phyloP scores from a whole-genome alignment of 768 basidiomycete species.

The Termitomyces sp. region DNA sequence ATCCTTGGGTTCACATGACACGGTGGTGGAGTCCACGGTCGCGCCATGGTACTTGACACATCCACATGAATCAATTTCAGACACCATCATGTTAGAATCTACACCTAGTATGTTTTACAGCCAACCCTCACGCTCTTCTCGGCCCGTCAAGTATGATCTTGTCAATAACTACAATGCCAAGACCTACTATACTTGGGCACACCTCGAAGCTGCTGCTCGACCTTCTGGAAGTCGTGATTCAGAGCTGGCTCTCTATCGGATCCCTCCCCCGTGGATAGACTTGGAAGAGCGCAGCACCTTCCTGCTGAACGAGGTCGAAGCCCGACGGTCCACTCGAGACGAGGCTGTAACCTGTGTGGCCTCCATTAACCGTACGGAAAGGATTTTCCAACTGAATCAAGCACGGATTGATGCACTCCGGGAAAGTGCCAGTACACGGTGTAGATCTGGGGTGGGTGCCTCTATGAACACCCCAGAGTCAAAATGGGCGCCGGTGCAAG shows the following conservation, averaged over 20 bases:
- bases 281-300: constrained; percentile 14
- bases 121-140: background rate
- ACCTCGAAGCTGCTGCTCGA: background rate
- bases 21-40: background rate
- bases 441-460: background rate
- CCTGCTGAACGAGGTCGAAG: background rate
- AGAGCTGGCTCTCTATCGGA: constrained; percentile 28
- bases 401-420: constrained; percentile 9
- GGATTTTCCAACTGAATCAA: constrained; percentile 9
- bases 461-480: background rate
- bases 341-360: background rate
- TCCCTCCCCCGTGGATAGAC: constrained; percentile 29
- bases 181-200: constrained; percentile 12
- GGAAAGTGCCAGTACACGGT: constrained; percentile 6
- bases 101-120: constrained; percentile 13
- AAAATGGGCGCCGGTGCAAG: background rate
- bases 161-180: constrained; percentile 8
- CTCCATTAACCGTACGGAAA: constrained; percentile 8
- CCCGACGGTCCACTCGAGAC: background rate
- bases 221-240: constrained; percentile 12
- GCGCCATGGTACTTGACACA: background rate
- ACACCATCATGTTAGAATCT: constrained; percentile 1
- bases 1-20: background rate
- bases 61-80: background rate
- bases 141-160: constrained; percentile 7